Percentiles rank a stretch among this genome's conserved stretches.
phyloP scores from a whole-genome alignment of 1,139 yeast genomes.

The Pichia sp. region DNA sequence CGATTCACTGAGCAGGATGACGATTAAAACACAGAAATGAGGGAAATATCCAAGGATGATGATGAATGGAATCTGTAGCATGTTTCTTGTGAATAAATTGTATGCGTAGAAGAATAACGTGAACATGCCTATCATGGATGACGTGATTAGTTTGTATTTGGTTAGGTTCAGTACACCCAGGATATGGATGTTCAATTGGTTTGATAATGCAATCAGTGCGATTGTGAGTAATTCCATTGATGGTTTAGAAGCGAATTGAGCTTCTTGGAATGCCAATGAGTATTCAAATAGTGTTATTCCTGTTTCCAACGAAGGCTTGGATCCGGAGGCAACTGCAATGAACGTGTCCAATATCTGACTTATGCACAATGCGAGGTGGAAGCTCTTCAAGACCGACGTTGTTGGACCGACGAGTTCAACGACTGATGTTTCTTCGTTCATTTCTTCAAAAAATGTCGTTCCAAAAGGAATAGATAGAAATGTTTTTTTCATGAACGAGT shows the following conservation, averaged over 20 bases:
- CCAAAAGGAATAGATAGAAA: constrained; percentile 18
- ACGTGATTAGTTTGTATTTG: constrained; percentile 59
- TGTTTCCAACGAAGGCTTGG: constrained; percentile 59
- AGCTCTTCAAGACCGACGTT: constrained; percentile 60
- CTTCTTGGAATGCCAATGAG: constrained; percentile 72
- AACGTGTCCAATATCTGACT: constrained; percentile 73
- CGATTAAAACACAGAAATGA: constrained; percentile 50
- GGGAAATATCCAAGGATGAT: constrained; percentile 60
- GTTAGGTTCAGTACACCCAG: constrained; percentile 54
- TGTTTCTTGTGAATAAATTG: constrained; percentile 35
- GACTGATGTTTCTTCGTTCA: neutral
- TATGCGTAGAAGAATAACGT: constrained; percentile 40
- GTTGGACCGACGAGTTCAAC: constrained; percentile 42
- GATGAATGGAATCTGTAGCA: constrained; percentile 51
- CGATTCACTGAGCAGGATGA: constrained; percentile 47
- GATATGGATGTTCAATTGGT: constrained; percentile 58
- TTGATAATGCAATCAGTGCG: constrained; percentile 49
- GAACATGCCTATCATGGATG: constrained; percentile 51
- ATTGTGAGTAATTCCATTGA: constrained; percentile 53
- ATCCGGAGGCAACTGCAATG: constrained; percentile 57
- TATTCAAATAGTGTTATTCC: constrained; percentile 75
- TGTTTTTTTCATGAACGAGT: constrained; percentile 19
- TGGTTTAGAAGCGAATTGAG: constrained; percentile 37
- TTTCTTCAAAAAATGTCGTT: neutral
- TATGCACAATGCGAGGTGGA: constrained; percentile 58